A percentile compares a stretch with the other conserved stretches of the same genome.
phyloP scores from a whole-genome alignment of 2,329 filamentous ascomycete species.

The Purpureocillium lavendulum region DNA sequence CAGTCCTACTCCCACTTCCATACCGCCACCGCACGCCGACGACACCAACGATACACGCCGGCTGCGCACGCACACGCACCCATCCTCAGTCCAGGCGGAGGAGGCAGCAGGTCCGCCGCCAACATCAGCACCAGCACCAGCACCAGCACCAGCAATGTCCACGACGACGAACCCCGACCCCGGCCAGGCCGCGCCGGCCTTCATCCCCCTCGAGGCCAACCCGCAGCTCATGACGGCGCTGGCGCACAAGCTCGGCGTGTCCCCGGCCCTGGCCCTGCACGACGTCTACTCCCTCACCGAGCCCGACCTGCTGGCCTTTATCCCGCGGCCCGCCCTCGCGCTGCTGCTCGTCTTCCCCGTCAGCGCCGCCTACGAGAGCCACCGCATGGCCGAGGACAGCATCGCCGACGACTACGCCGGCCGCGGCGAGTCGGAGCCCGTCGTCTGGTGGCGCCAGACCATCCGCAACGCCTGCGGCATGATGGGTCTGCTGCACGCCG shows the following conservation, averaged over 20 bases:
- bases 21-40: no score
- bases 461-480: constrained; percentile 90
- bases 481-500: constrained; percentile 79
- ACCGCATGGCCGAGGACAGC: constrained; percentile 66
- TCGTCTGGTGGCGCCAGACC: constrained; percentile 92
- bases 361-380: constrained; percentile 67
- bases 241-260: constrained; percentile 75
- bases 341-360: constrained; percentile 90
- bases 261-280: constrained; percentile 67
- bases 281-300: constrained; percentile 91
- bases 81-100: no score
- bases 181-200: constrained; percentile 30
- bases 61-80: no score
- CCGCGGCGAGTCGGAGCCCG: constrained; percentile 60
- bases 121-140: no score
- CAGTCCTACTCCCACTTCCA: no score
- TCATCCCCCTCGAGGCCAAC: constrained; percentile 63
- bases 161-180: constrained; percentile 30
- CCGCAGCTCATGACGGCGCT: constrained; percentile 82
- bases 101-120: no score
- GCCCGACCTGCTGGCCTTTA: constrained; percentile 72
- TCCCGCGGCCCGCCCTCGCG: constrained; percentile 81
- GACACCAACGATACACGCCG: no score
- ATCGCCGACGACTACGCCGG: constrained; percentile 55
- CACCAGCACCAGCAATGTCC: constrained; percentile 17